Evolutionary conservation across 768 basidiomycete species (phyloP).

Genomic region (Pholiota conissans): DNA sequence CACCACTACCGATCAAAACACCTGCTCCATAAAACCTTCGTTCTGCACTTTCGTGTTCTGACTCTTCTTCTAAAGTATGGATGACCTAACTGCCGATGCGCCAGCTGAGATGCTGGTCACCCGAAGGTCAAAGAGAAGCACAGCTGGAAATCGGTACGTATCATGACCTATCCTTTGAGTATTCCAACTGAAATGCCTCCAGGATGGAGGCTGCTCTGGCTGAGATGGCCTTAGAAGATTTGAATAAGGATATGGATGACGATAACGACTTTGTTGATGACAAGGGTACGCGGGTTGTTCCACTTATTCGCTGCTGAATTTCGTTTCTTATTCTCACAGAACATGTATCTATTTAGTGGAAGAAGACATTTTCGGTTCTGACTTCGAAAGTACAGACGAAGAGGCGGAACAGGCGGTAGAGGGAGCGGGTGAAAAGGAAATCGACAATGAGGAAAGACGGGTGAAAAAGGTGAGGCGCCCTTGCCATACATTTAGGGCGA

Average conservation of each 20-base stretch:
- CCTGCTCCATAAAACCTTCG: no score
- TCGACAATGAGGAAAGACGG: slow-evolving; percentile 60
- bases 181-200: slow-evolving; percentile 6
- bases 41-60: no score
- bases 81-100: neutral
- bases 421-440: slow-evolving; percentile 56
- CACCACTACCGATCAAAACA: no score
- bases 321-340: slow-evolving; percentile 13
- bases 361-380: slow-evolving; percentile 78
- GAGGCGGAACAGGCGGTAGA: slow-evolving; percentile 56
- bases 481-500: neutral
- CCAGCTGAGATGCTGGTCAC: slow-evolving; percentile 43
- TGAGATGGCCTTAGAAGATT: slow-evolving; percentile 60
- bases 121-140: slow-evolving; percentile 67
- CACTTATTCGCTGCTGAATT: neutral
- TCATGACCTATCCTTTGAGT: neutral
- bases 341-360: slow-evolving; percentile 51
- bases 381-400: slow-evolving; percentile 86
- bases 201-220: slow-evolving; percentile 83
- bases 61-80: no score
- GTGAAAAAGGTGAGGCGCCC: slow-evolving; percentile 41
- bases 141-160: slow-evolving; percentile 74
- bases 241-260: slow-evolving; percentile 62
- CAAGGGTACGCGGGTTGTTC: slow-evolving; percentile 46
- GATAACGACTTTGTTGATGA: slow-evolving; percentile 71